Evolutionary conservation across 176 grass and related monocot species (phyloP).

Genomic region (Aegilops speltoides): DNA sequence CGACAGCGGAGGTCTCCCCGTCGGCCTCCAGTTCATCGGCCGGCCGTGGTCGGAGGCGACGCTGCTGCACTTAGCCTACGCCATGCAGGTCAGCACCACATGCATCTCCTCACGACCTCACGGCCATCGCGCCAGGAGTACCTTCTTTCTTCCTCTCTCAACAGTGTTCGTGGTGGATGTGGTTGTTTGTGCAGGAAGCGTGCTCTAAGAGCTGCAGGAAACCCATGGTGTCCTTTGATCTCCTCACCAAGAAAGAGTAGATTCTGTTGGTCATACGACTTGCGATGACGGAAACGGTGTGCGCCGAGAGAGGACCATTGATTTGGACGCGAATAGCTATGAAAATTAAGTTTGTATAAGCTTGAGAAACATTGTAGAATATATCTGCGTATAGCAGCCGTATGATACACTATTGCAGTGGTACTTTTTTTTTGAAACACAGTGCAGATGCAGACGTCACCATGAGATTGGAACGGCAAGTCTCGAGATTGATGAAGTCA

Average conservation of each 20-base stretch:
- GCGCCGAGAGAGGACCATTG: not conserved
- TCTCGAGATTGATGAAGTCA: too few relatives aligned
- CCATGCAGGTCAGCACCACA: slow-evolving; percentile 48
- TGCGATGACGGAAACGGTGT: not conserved
- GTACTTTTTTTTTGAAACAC: too few relatives aligned
- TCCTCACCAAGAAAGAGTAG: slow-evolving; percentile 44
- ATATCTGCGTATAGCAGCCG: not conserved
- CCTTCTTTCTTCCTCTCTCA: not conserved
- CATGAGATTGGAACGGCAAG: too few relatives aligned
- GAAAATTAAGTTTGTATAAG: not conserved
- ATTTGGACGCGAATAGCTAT: not conserved
- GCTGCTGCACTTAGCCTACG: slow-evolving; percentile 77
- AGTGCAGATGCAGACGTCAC: too few relatives aligned
- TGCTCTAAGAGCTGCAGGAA: slow-evolving; percentile 44
- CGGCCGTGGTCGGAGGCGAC: slow-evolving; percentile 88
- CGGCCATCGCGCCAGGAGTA: not conserved
- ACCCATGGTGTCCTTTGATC: slow-evolving; percentile 72
- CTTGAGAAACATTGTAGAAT: not conserved
- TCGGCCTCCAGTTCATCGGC: slow-evolving; percentile 88
- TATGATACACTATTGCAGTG: too few relatives aligned
- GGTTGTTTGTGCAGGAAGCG: slow-evolving; percentile 36
- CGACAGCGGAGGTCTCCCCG: slow-evolving; percentile 66
- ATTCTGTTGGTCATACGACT: not conserved
- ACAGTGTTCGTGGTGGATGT: not conserved
- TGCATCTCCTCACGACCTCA: not conserved